Conservation (phyloP, 257 asterid species). For the Mentha longifolia region DNA sequence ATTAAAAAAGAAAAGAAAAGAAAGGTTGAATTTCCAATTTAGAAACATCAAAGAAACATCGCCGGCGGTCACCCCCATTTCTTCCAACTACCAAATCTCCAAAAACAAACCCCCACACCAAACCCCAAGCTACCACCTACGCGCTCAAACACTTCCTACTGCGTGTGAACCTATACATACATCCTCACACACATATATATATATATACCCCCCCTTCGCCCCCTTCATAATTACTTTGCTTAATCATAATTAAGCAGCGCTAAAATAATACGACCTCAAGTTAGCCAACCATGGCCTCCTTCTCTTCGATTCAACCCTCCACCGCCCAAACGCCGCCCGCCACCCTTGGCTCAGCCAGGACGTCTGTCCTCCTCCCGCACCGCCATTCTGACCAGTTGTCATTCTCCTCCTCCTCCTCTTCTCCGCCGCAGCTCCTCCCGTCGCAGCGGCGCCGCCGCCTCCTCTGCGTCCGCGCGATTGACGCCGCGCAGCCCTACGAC, state of each 20-base stretch:
- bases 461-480: conserved; percentile 60
- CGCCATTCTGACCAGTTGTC: conserved; percentile 33
- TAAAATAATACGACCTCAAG: background rate
- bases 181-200: no score
- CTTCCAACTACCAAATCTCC: conserved; percentile 25
- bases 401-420: conserved; percentile 12
- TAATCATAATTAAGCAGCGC: background rate
- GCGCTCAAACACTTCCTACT: conserved; percentile 17
- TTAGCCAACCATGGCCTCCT: conserved; percentile 46
- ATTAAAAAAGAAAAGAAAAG: no score
- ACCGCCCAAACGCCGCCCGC: no score
- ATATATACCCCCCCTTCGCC: background rate
- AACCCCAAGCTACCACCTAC: conserved; percentile 33
- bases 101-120: background rate
- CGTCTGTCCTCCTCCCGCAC: conserved; percentile 28
- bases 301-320: conserved; percentile 45
- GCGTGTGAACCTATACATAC: conserved; percentile 14
- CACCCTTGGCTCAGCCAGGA: conserved; percentile 21
- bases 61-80: background rate
- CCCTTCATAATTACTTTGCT: conserved; percentile 8
- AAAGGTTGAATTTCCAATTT: no score
- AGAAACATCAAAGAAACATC: background rate
- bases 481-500: conserved; percentile 78
- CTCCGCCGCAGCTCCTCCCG: conserved; percentile 15
- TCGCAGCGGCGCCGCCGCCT: conserved; percentile 29